Percentiles rank a stretch among this genome's conserved stretches.
Evolutionary conservation across 2,329 filamentous ascomycete genomes (phyloP).

Genomic region (Colletotrichum sp.): DNA sequence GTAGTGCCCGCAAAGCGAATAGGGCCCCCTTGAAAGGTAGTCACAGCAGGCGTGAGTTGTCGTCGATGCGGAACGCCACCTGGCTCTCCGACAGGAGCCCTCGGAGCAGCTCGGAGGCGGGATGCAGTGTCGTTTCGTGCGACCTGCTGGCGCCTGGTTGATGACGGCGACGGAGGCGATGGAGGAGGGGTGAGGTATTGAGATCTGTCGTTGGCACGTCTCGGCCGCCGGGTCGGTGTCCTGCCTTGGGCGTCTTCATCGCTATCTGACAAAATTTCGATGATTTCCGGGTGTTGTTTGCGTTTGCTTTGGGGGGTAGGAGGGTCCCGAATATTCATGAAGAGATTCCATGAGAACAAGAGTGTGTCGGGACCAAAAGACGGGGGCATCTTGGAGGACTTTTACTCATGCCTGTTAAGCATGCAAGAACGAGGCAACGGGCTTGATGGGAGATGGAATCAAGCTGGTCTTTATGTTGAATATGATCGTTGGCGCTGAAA

Average conservation of each 20-base stretch:
- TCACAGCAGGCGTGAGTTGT: not conserved
- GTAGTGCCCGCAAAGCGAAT: not conserved
- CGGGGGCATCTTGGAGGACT: not conserved
- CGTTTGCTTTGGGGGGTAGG: not conserved
- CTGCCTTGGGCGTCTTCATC: not conserved
- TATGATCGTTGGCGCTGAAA: not conserved
- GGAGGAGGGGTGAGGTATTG: not conserved
- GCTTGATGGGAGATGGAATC: not conserved
- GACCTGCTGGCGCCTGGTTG: not conserved
- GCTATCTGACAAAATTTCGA: not conserved
- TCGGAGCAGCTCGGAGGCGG: not conserved
- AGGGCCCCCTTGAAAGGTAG: not conserved
- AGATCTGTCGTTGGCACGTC: not conserved
- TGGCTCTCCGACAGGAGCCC: not conserved
- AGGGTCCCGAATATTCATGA: not conserved
- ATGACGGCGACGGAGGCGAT: not conserved
- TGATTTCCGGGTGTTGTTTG: not conserved
- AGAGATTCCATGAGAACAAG: not conserved
- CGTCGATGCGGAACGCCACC: not conserved
- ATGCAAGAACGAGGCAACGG: not conserved
- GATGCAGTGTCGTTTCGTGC: not conserved
- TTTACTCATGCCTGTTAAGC: not conserved
- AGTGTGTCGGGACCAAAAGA: not conserved
- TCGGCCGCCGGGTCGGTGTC: not conserved
- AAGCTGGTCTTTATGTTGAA: not conserved